Base-by-base conservation (phyloP, 345 rosid species). In the Murraya koenigii region DNA sequence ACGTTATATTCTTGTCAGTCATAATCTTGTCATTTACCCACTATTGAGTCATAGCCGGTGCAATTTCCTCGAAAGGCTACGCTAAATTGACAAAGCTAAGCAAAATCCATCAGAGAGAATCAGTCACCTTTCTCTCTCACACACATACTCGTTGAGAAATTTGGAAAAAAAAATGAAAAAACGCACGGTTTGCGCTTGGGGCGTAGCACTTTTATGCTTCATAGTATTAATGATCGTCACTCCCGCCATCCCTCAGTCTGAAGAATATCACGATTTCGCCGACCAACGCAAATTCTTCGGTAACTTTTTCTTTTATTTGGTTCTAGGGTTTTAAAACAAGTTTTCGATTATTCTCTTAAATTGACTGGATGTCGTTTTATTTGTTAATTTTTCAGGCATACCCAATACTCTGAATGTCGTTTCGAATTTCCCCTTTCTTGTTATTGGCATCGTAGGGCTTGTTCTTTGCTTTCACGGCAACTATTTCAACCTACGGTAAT, bases 341-440 rank as follows among this genome's bases (percentile, higher is more conserved):
- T 66, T 66, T 38, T 11, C 35, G 65, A 25, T 25, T 67, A 20
- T 32, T 17, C 26, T 52, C 44, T 68, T 2, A 17, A 36, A n/a
- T 61, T 66, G 23, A 28, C 39, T 30, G 32, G 26, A 8, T 23
- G 60, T 74, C 33, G 2, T 54, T 26, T 28, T 25, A 8, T 26
- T 26, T 63, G 28, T 74, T 80, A 35, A 61, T 76, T 83, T 44
- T 82, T 77, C 87, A 95, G 99, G 99, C 32, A 95, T 93, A 77
- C 99, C 98, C 39, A 93, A 93, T 83, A 78, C 86, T 22, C 74
- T 93, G 39, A 88, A 95, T 72, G 99, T 95, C 66, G 77, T 95
- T 68, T 95, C 98, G 28, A 95, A 95, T 85, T 93, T 95, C 63
- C 99, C 99, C 20, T 93, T 95, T 89, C 93, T 95, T 77, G 88